Evolutionary conservation across 2,329 filamentous ascomycete species (phyloP), one percentile per base, ranked within the genome.

Genomic region (Nigrograna mackinnonii): DNA sequence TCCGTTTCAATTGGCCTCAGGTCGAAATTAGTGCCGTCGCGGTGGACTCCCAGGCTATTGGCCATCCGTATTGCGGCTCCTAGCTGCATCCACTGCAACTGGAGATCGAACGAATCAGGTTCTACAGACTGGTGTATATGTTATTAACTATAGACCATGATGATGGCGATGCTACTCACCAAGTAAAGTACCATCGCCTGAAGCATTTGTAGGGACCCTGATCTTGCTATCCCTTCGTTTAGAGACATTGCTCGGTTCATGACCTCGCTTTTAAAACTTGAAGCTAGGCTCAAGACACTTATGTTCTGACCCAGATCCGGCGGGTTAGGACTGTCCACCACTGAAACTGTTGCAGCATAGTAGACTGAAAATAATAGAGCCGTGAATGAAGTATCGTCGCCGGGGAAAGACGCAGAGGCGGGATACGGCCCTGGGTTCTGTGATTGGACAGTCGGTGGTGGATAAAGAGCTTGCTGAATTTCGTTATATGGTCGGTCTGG

Each of bases 1-100:
- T 89, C 85, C 0, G 80, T 83, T 52, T 89, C 86, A 2, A 89
- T 70, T 0, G 85, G 77, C 4, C 75, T 78, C 41, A 87, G 75
- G 1, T 79, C 80, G 53, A 86, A 88, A 9, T 78, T 74, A 34
- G 80, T 78, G 17, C 84, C 83, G 35, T 58, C 5, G 2, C 53
- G 46, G 37, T 58, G 55, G 7, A 56, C 19, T 4, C 55, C 55
- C 13, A 56, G 41, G 3, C 39, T 41, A 32, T 50, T 49, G 9
- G 55, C 55, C 26, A 51, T 48, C 11, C 48, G 49, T 20, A 52
- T 49, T 2, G 53, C 43, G 11, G 40, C 37, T 18, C 51, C 47
- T 4, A 56, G 46, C 19, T 53, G 47, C 6, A 49, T 9, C 49
- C 50, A 57, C 33, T 50, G 48, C 5, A 41, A 9, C 20, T 51